Percentiles rank a stretch among this genome's conserved stretches.
Evolutionary conservation across 306 rosid species (phyloP).

Genomic region (Leucaena leucocephala): DNA sequence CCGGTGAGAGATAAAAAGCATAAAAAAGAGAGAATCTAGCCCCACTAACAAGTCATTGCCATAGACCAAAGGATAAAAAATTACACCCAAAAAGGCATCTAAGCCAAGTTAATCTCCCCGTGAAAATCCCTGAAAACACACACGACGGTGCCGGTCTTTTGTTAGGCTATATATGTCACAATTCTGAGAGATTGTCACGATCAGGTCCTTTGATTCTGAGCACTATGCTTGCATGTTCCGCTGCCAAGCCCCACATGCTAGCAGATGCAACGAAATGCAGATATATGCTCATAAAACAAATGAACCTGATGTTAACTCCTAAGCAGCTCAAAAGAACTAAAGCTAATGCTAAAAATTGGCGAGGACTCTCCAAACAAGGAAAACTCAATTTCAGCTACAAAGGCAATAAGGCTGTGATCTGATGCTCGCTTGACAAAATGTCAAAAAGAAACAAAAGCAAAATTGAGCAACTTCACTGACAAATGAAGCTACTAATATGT

Average conservation of each 20-base stretch:
- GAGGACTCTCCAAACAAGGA: neutral
- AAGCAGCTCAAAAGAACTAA: neutral
- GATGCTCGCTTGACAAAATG: constrained; percentile 1
- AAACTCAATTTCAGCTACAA: constrained; percentile 3
- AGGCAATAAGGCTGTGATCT: neutral
- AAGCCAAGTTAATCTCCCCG: neutral
- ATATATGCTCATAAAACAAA: constrained; percentile 20
- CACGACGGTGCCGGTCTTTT: neutral
- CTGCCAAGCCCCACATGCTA: constrained; percentile 38
- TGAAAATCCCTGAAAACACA: constrained; percentile 11
- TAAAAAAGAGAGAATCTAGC: constrained; percentile 39
- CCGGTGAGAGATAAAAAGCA: constrained; percentile 37
- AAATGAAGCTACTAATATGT: too few relatives aligned
- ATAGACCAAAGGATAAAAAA: constrained; percentile 24
- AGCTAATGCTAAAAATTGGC: constrained; percentile 16
- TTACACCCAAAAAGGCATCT: constrained; percentile 7
- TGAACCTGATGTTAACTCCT: neutral
- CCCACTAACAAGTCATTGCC: neutral
- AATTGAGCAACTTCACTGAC: neutral
- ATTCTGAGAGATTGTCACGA: constrained; percentile 7
- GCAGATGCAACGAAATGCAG: constrained; percentile 3
- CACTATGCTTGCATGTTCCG: constrained; percentile 37
- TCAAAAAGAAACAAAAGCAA: neutral
- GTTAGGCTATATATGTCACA: neutral
- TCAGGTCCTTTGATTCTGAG: constrained; percentile 28